A percentile compares a stretch with the other conserved stretches of the same genome.
Evolutionary conservation across 2,329 filamentous ascomycete genomes (phyloP).

Genomic region (Fusarium subtropicale): DNA sequence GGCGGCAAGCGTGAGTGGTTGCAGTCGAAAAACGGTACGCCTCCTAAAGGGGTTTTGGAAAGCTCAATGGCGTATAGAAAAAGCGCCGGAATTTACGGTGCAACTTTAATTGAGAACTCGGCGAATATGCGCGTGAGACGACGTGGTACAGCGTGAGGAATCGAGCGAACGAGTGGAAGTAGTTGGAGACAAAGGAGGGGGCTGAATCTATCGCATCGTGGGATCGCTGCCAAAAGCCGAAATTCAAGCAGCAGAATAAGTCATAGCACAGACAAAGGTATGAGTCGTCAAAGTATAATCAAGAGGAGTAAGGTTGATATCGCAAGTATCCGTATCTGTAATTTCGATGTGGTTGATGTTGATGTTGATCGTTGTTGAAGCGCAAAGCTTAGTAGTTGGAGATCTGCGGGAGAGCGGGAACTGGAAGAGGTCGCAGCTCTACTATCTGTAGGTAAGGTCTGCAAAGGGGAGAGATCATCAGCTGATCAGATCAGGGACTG

Average conservation of each 20-base stretch:
- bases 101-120: conserved; percentile 14
- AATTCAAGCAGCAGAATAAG: conserved; percentile 40
- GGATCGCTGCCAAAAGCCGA: conserved; percentile 39
- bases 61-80: conserved; percentile 18
- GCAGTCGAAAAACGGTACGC: conserved; percentile 31
- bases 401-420: conserved; percentile 43
- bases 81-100: conserved; percentile 12
- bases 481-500: conserved; percentile 44
- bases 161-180: conserved; percentile 40
- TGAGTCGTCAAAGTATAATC: conserved; percentile 4
- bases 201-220: conserved; percentile 45
- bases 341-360: conserved; percentile 15
- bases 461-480: conserved; percentile 49
- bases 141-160: conserved; percentile 31
- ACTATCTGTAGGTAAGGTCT: conserved; percentile 41
- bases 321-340: neutral
- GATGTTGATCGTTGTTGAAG: conserved; percentile 11
- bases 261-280: conserved; percentile 39
- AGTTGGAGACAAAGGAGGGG: conserved; percentile 41
- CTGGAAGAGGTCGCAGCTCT: conserved; percentile 43
- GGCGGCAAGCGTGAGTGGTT: conserved; percentile 14
- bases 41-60: conserved; percentile 22
- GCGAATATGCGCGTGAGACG: conserved; percentile 27
- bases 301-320: conserved; percentile 1
- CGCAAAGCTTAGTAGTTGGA: conserved; percentile 28